Percentiles rank a stretch among this genome's conserved stretches.
Evolutionary conservation across 2,329 filamentous ascomycete genomes (phyloP).

Genomic region (Xylariaceae sp.): DNA sequence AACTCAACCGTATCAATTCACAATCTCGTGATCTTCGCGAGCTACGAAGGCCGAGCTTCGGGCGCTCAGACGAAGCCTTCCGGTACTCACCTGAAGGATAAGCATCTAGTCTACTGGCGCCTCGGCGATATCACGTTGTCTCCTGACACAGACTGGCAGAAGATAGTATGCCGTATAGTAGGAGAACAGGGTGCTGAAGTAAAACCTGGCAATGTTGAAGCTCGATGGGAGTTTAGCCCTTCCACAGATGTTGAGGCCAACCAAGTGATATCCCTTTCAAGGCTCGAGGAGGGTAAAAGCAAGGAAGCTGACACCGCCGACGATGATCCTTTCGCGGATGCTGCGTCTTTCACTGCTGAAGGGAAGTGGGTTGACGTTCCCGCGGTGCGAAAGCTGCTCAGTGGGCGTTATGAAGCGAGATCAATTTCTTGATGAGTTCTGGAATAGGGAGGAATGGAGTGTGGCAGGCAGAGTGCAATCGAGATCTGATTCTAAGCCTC

Average conservation of each 20-base stretch:
- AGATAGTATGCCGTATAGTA: conserved; percentile 76
- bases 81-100: conserved; percentile 75
- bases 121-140: conserved; percentile 69
- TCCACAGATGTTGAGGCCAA: conserved; percentile 29
- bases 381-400: conserved; percentile 62
- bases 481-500: conserved; percentile 11
- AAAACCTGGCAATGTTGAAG: conserved; percentile 73
- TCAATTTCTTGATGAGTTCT: conserved; percentile 3
- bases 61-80: conserved; percentile 72
- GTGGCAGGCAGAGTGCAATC: conserved; percentile 17
- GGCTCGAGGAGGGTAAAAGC: conserved; percentile 50
- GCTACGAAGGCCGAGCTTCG: conserved; percentile 64
- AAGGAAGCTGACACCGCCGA: conserved; percentile 44
- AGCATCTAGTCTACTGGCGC: conserved; percentile 75
- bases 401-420: conserved; percentile 68
- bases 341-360: conserved; percentile 32
- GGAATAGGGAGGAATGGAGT: conserved; percentile 8
- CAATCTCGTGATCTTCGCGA: conserved; percentile 71
- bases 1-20: conserved; percentile 54
- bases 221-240: conserved; percentile 64
- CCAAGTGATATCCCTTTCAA: conserved; percentile 56
- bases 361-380: conserved; percentile 63
- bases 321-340: conserved; percentile 70
- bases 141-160: conserved; percentile 59
- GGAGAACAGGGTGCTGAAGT: conserved; percentile 67